phyloP scores from a whole-genome alignment of 1,284 basidiomycete species.

The Moesziomyces parantarcticus region DNA sequence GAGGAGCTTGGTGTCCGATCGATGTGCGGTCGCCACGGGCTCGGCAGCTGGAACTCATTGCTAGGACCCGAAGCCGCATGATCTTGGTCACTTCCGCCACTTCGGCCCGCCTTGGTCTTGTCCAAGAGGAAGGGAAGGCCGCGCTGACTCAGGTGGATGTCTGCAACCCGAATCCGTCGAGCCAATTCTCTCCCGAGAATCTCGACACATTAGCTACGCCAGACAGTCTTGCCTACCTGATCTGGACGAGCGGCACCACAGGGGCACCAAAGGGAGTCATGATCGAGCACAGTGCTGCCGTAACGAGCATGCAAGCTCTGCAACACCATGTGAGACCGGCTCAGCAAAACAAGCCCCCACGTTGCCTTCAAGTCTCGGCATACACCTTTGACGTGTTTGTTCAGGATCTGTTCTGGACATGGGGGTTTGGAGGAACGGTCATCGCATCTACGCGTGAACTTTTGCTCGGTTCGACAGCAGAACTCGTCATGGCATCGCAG shows the following conservation, averaged over 20 bases:
- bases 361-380: constrained; percentile 39
- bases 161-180: not conserved
- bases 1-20: constrained; percentile 57
- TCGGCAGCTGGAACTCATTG: constrained; percentile 46
- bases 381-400: constrained; percentile 48
- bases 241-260: constrained; percentile 63
- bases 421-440: constrained; percentile 34
- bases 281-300: constrained; percentile 33
- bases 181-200: not conserved
- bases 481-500: constrained; percentile 10
- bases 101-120: constrained; percentile 1
- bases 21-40: constrained; percentile 45
- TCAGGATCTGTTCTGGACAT: constrained; percentile 45
- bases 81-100: constrained; percentile 16
- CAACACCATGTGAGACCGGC: constrained; percentile 19
- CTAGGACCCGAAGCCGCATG: constrained; percentile 13
- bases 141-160: not conserved
- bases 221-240: constrained; percentile 49
- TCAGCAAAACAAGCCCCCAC: constrained; percentile 7
- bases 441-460: constrained; percentile 24
- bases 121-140: not conserved
- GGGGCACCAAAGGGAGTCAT: constrained; percentile 53
- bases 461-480: constrained; percentile 18
- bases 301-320: constrained; percentile 28
- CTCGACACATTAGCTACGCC: constrained; percentile 2